Conservation (phyloP, 176 grass and related monocot genomes). For the Canna indica region DNA sequence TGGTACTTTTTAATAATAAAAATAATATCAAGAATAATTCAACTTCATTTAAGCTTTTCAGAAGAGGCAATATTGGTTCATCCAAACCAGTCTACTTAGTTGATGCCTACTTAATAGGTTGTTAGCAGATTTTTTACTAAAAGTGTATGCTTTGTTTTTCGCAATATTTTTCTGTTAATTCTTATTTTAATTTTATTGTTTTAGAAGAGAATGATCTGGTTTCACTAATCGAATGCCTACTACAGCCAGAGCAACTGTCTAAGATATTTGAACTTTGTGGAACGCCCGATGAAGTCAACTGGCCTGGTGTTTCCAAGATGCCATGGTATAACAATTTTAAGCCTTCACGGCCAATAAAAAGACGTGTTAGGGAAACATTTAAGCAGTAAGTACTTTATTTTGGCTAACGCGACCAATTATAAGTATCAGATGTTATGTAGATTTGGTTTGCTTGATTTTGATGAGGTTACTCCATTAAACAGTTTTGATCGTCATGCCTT, state of each 20-base stretch:
- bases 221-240: neutral
- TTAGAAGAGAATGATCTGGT: slow-evolving; percentile 1
- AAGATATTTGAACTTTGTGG: slow-evolving; percentile 95
- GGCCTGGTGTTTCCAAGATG: slow-evolving; percentile 87
- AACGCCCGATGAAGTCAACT: slow-evolving; percentile 68
- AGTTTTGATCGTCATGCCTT: slow-evolving; percentile 86
- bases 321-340: slow-evolving; percentile 95
- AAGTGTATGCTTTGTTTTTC: neutral
- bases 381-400: slow-evolving; percentile 55
- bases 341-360: slow-evolving; percentile 45
- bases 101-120: neutral
- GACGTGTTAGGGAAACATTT: slow-evolving; percentile 70
- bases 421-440: too few species aligned
- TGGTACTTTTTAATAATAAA: neutral
- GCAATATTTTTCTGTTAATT: neutral
- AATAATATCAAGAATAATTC: neutral
- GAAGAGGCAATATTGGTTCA: neutral
- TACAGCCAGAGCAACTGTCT: slow-evolving; percentile 67
- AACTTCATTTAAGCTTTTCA: neutral
- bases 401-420: neutral
- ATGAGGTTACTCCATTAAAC: slow-evolving; percentile 9
- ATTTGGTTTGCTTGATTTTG: slow-evolving; percentile 10
- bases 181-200: slow-evolving; percentile 10
- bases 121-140: neutral
- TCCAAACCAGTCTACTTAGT: neutral